phyloP scores from a whole-genome alignment of 2,329 filamentous ascomycete species.

The Incumbomyces delicatus region DNA sequence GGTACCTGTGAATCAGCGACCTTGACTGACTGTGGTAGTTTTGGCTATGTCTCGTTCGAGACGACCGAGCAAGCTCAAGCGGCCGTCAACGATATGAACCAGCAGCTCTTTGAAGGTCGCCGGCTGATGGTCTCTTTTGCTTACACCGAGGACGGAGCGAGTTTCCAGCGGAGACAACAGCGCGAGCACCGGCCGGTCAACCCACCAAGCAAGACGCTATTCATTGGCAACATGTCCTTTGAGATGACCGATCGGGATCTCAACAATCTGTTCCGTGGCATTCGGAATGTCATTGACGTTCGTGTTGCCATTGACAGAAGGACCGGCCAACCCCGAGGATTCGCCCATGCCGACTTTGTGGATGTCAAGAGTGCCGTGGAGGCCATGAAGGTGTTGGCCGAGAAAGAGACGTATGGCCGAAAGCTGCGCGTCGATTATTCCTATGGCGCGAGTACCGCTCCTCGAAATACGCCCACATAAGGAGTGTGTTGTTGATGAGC shows the following conservation, averaged over 20 bases:
- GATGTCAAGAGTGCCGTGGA: constrained; percentile 55
- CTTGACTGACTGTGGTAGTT: constrained; percentile 35
- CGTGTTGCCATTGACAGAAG: constrained; percentile 73
- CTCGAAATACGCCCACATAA: constrained; percentile 12
- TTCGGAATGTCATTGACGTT: constrained; percentile 63
- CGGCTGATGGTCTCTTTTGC: constrained; percentile 55
- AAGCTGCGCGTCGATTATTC: constrained; percentile 55
- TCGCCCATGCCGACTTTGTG: constrained; percentile 72
- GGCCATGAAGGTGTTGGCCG: constrained; percentile 48
- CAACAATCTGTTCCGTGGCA: constrained; percentile 62
- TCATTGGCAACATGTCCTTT: constrained; percentile 77
- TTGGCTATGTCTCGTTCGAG: constrained; percentile 56
- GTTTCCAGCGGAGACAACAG: neutral
- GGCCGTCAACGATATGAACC: constrained; percentile 50
- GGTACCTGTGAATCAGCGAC: too few relatives aligned
- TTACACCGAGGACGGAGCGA: constrained; percentile 11
- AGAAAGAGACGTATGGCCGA: constrained; percentile 56
- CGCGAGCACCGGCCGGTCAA: constrained; percentile 21
- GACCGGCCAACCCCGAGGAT: constrained; percentile 72
- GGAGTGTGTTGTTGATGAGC: neutral
- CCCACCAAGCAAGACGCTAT: constrained; percentile 57
- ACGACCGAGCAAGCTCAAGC: constrained; percentile 42
- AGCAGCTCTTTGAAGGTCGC: constrained; percentile 54
- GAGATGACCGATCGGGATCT: constrained; percentile 77
- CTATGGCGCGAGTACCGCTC: constrained; percentile 14